Evolutionary conservation across 352 stramenopile genomes (phyloP), one percentile per base, ranked within the genome.

Genomic region (Aphanomyces invadans): DNA sequence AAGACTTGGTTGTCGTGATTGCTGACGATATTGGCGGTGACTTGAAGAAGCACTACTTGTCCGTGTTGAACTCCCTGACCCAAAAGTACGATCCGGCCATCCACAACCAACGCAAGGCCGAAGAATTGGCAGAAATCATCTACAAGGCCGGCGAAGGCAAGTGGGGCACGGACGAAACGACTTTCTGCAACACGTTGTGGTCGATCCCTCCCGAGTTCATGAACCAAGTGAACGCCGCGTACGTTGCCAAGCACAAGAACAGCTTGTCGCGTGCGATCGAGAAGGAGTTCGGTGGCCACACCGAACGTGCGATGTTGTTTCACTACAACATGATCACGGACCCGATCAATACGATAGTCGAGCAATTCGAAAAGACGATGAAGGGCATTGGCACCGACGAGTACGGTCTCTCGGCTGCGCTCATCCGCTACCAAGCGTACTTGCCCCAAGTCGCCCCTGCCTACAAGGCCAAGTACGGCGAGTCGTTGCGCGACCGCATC

Each of bases 401-500:
- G 70, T 78, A 86, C 25, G 77, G 68, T 23, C 72, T 92, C 31
- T 79, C 74, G 52, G 66, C 75, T 19, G 74, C 75, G 19, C 60
- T 91, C 32, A 82, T 92, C 62, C 84, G 84, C 52, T 92, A 92
- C 78, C 82, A 90, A 72, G 77, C 81, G 29, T 80, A 90, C 54
- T 76, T 91, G 33, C 63, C 72, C 23, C 79, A 91, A 68, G 78
- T 92, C 74, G 80, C 79, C 68, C 74, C 83, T 28, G 79, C 79
- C 32, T 92, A 90, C 76, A 83, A 90, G 75, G 84, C 89, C 67
- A 73, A 64, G 62, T 91, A 89, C 73, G 74, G 73, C 46, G 88
- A 86, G 74, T 80, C 89, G 54, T 76, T 92, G 36, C 83, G 81
- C 59, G 81, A 92, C 54, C 80, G 83, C 69, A 90, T 92, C 69